A percentile compares a stretch with the other conserved stretches of the same genome.
Conservation (phyloP, 331 rosid genomes). For the Rhamnella rubrinervis region DNA sequence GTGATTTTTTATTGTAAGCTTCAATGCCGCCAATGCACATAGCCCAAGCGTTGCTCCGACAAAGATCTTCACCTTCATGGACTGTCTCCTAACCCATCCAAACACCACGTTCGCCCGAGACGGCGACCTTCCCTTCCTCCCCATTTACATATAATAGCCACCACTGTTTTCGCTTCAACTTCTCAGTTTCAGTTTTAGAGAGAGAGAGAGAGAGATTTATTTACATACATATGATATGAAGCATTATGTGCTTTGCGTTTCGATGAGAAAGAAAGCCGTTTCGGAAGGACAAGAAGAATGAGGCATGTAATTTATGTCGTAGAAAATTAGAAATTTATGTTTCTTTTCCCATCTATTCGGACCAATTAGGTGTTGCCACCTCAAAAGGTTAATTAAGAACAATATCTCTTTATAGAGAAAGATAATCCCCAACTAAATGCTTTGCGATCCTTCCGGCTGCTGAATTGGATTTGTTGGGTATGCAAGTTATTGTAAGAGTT, state of each 20-base stretch:
- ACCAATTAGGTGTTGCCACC: conserved; percentile 3
- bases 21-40: conserved; percentile 45
- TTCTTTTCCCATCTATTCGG: not conserved
- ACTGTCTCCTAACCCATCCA: conserved; percentile 46
- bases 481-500: too few species aligned
- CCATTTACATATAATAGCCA: conserved; percentile 27
- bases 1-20: conserved; percentile 27
- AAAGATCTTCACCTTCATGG: conserved; percentile 48
- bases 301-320: conserved; percentile 32
- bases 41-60: conserved; percentile 39
- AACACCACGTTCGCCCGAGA: conserved; percentile 26
- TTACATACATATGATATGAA: too few species aligned
- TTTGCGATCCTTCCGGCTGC: not conserved
- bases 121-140: conserved; percentile 40
- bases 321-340: conserved; percentile 22
- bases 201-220: not conserved
- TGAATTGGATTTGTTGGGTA: not conserved
- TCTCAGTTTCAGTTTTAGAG: not conserved
- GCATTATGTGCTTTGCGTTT: not conserved
- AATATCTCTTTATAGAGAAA: not conserved
- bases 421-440: not conserved
- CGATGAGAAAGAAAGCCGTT: conserved; percentile 7
- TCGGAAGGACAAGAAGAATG: too few species aligned
- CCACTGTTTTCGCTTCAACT: not conserved
- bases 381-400: not conserved